Evolutionary conservation across 306 rosid species (phyloP).

Genomic region (Castanospermum australe): DNA sequence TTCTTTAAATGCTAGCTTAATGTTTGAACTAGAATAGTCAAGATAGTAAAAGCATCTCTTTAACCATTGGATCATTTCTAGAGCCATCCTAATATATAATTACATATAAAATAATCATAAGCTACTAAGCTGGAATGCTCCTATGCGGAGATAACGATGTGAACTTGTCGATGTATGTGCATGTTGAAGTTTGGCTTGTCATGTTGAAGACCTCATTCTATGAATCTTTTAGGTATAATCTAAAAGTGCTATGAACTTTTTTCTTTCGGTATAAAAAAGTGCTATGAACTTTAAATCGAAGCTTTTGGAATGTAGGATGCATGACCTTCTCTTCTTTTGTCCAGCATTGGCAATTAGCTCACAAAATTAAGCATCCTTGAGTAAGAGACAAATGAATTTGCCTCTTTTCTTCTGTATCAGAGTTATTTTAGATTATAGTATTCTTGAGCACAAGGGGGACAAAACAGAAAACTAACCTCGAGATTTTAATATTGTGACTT

Average conservation of each 20-base stretch:
- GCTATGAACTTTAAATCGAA: constrained; percentile 1
- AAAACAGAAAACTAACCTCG: not conserved
- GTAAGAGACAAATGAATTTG: not conserved
- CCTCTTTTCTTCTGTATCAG: not conserved
- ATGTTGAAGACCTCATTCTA: not conserved
- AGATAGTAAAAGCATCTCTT: too few relatives aligned
- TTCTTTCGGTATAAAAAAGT: too few relatives aligned
- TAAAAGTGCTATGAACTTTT: constrained; percentile 10
- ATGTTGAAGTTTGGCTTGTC: not conserved
- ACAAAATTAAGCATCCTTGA: not conserved
- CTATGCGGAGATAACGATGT: constrained; percentile 32
- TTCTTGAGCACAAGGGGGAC: not conserved
- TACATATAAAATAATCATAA: not conserved
- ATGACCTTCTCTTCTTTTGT: not conserved
- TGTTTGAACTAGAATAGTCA: too few relatives aligned
- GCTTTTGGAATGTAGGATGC: constrained; percentile 13
- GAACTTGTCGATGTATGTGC: not conserved
- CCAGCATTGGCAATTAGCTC: constrained; percentile 7
- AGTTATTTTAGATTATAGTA: not conserved
- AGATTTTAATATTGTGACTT: not conserved
- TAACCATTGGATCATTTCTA: too few relatives aligned
- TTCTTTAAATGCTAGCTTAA: too few relatives aligned
- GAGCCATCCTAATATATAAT: too few relatives aligned
- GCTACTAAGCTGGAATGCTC: not conserved
- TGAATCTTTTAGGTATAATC: constrained; percentile 30